Evolutionary conservation across 2,329 filamentous ascomycete species (phyloP), one percentile per base, ranked within the genome.

Genomic region (Curvularia hawaiiensis): DNA sequence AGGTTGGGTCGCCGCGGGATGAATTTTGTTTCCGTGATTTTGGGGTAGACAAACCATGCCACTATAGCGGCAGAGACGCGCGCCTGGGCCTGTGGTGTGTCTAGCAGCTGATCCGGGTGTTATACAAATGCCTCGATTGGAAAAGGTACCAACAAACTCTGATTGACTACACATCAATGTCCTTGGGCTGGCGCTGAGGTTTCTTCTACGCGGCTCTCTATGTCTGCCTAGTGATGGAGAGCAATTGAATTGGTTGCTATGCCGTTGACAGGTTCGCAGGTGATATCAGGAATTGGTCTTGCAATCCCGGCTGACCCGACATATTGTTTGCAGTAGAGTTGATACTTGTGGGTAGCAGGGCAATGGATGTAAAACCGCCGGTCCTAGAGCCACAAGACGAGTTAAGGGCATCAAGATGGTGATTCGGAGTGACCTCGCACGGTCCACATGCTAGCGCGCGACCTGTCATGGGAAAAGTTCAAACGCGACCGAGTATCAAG

Each of bases 381-480:
- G 24, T 44, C 4, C 3, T 14, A 44, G 26, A 28, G 24, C 28
- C 9, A 1, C 14, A 44, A 9, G 22, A 28, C 16, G 22, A 28
- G 14, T 28, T 28, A 24, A 44, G n/a, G 41, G 26, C 20, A 26
- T 14, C 18, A 20, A 22, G 11, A 47, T 16, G 24, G 38, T 30
- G 50, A n/a, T 38, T 35, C 18, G 44, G 18, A n/a, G 24, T 26
- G 41, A 12, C 30, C 4, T 22, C 20, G 46, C 41, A 52, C 54
- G 49, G 54, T 24, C 38, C 54, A 48, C 3, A 20, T n/a, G 9
- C 54, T 54, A 58, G 55, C 55, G 50, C 43, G 47, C 47, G 40
- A 43, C n/a, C 31, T 35, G 11, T 40, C 18, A 12, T 39, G 28
- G 41, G 52, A 61, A 59, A 61, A 59, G 52, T 59, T 61, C 35